Percentiles rank a stretch among this genome's conserved stretches.
These are phyloP conservation scores for Priceomyces melissophilus DNA, from an alignment of 805 yeast genomes.

Conservation along the genomic window DNA sequence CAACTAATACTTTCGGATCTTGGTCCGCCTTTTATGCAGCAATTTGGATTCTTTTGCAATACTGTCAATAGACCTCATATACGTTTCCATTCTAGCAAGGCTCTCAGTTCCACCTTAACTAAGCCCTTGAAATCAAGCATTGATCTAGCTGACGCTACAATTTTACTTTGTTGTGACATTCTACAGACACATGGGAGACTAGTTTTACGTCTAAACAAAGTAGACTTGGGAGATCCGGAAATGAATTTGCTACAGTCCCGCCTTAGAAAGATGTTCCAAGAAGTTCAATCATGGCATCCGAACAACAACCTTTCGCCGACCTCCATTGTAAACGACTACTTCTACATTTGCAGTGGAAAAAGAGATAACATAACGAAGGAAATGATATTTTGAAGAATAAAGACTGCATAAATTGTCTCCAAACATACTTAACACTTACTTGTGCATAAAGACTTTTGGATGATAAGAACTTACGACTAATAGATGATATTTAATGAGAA, in stretches of 20 bases:
- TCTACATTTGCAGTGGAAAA: slow-evolving; percentile 27
- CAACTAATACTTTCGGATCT: slow-evolving; percentile 38
- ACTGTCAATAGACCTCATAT: slow-evolving; percentile 34
- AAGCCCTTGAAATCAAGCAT: slow-evolving; percentile 27
- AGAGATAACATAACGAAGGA: slow-evolving; percentile 10
- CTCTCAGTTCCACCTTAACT: slow-evolving; percentile 22
- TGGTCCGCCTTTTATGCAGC: slow-evolving; percentile 30
- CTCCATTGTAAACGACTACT: slow-evolving; percentile 15
- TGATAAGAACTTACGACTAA: no score
- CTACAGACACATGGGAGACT: slow-evolving; percentile 29
- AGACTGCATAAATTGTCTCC: no score
- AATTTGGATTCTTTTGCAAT: slow-evolving; percentile 34
- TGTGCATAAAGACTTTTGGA: no score
- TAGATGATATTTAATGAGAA: no score
- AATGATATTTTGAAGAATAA: background rate
- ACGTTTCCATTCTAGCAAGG: slow-evolving; percentile 22
- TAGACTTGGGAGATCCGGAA: slow-evolving; percentile 27
- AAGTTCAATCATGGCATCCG: slow-evolving; percentile 19
- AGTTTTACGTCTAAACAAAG: slow-evolving; percentile 25
- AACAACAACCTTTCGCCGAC: slow-evolving; percentile 5
- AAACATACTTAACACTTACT: no score
- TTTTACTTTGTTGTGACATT: slow-evolving; percentile 25
- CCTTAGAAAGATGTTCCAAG: slow-evolving; percentile 22
- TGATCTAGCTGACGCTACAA: slow-evolving; percentile 40
- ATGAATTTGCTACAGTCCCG: slow-evolving; percentile 21